Evolutionary conservation across 768 basidiomycete species (phyloP).

Genomic region (Boletus eberwhitei): DNA sequence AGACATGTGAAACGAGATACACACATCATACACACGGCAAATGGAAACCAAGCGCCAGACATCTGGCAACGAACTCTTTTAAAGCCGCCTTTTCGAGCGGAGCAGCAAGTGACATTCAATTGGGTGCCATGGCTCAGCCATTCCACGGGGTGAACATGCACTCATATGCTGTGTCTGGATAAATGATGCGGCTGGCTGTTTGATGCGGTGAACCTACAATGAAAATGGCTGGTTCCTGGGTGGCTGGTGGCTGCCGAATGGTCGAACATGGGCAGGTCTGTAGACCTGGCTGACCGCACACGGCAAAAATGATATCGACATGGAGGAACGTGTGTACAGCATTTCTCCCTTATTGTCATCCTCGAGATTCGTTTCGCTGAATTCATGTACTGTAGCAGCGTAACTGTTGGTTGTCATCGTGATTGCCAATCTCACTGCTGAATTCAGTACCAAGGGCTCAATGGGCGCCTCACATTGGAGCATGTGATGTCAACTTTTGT

Average conservation of each 20-base stretch:
- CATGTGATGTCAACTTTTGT: not conserved
- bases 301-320: not conserved
- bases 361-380: not conserved
- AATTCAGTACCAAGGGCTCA: not conserved
- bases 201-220: slow-evolving; percentile 1
- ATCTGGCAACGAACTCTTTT: not conserved
- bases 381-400: not conserved
- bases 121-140: slow-evolving; percentile 1
- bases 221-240: slow-evolving; percentile 20
- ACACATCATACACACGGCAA: slow-evolving; percentile 25
- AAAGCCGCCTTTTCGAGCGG: slow-evolving; percentile 22
- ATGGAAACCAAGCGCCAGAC: slow-evolving; percentile 11
- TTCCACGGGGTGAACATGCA: not conserved
- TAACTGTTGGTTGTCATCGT: not conserved
- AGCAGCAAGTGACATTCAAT: slow-evolving; percentile 9
- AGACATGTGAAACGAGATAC: slow-evolving; percentile 6
- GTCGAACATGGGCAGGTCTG: not conserved
- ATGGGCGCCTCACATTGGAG: not conserved
- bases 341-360: not conserved
- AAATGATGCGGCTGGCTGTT: slow-evolving; percentile 19
- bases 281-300: slow-evolving; percentile 1
- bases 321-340: slow-evolving; percentile 5
- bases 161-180: slow-evolving; percentile 13
- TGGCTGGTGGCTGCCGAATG: slow-evolving; percentile 8
- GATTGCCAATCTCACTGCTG: not conserved